Evolutionary conservation across 1,284 basidiomycete genomes (phyloP), one percentile per base, ranked within the genome.

Genomic region (Trametes pubescens): DNA sequence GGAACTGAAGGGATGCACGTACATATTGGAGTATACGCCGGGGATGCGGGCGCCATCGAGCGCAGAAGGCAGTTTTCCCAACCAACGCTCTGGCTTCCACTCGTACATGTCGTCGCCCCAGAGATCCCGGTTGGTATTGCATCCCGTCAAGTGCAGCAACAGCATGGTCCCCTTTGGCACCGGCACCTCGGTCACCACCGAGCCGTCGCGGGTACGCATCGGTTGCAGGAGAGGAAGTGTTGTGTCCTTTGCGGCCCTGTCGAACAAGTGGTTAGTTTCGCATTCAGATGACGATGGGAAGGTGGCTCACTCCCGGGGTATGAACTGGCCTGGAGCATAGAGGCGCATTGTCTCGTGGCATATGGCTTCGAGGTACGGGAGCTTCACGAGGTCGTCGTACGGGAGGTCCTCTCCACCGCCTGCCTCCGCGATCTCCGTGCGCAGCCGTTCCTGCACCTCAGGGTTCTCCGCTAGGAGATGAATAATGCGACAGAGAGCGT

Each of bases 351-450:
- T 74, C 54, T 76, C 76, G 22, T 72, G 68, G 47, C 74, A 74
- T 5, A 77, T 68, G 2, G 73, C 76, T 49, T 77, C 76, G 8
- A 77, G 68, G 59, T 71, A 76, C 1, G 75, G 72, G 13, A 77
- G 64, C 5, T 57, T 61, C 48, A 71, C 72, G 18, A 78, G 65
- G 1, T 57, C 58, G 53, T 77, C 75, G 54, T 76, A 73, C 0
- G 70, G 38, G 34, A 75, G 40, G 40, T 43, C 53, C 32, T 74
- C 71, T 24, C 54, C 53, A 8, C 68, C 64, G 14, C 60, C 35
- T 9, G 70, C 71, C n/a, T 62, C 59, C n/a, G 40, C 46, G n/a
- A 76, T 56, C 46, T 75, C 74, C 16, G 67, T 62, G 11, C 75
- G 68, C 2, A 76, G 67, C 51, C 65, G 70, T 9, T 62, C 60